These are phyloP conservation scores for Stylosanthes scabra DNA, from an alignment of 331 rosid species.

Conservation along the genomic window DNA sequence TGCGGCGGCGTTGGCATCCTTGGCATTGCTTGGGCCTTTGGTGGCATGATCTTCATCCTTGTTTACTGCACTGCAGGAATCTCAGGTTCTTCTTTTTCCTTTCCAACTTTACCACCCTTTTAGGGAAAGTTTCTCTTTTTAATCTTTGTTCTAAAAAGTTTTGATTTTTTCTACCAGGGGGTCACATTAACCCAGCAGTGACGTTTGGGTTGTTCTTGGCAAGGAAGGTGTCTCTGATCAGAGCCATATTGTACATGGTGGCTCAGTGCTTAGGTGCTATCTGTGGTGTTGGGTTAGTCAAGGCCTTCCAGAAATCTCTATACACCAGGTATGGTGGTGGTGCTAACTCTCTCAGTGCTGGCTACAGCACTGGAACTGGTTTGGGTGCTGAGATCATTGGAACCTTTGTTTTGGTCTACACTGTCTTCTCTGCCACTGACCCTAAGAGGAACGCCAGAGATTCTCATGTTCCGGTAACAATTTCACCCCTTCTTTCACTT, in stretches of 20 bases:
- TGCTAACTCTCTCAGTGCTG: conserved; percentile 52
- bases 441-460: conserved; percentile 81
- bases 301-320: conserved; percentile 62
- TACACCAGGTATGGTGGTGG: conserved; percentile 64
- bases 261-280: conserved; percentile 84
- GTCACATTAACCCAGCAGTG: conserved; percentile 86
- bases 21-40: conserved; percentile 81
- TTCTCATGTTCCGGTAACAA: conserved; percentile 79
- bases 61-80: conserved; percentile 90
- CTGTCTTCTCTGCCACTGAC: conserved; percentile 81
- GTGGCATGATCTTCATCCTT: conserved; percentile 85
- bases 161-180: conserved; percentile 51
- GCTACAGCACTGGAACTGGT: conserved; percentile 63
- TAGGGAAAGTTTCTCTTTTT: neutral
- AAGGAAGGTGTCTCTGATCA: conserved; percentile 65
- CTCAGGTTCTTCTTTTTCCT: conserved; percentile 50
- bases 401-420: conserved; percentile 71
- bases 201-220: conserved; percentile 82
- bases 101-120: neutral
- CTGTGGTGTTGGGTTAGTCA: conserved; percentile 72
- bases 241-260: conserved; percentile 76
- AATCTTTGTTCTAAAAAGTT: conserved; percentile 1
- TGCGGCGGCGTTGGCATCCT: conserved; percentile 71
- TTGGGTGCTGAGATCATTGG: conserved; percentile 74
- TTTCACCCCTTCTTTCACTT: too few relatives aligned